Conservation (phyloP, 2,329 filamentous ascomycete species). For the Cucurbitaria berberidis region DNA sequence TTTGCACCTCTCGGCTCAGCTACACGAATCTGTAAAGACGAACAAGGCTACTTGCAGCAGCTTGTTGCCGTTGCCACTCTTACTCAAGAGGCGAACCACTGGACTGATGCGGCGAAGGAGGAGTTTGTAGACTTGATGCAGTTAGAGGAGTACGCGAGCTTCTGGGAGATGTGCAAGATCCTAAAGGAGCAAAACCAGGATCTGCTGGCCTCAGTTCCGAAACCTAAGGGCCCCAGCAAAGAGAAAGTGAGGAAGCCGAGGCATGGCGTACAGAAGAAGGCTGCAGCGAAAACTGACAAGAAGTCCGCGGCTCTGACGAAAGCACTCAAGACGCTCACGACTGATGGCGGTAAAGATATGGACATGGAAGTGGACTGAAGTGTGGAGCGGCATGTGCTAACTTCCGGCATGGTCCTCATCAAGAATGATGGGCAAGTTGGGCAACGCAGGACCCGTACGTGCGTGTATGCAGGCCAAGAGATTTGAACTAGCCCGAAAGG, state of each 20-base stretch:
- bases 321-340: neutral
- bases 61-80: conserved; percentile 1
- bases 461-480: neutral
- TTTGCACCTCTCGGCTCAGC: neutral
- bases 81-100: neutral
- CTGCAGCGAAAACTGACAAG: neutral
- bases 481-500: neutral
- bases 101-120: neutral
- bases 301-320: neutral
- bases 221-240: neutral
- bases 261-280: neutral
- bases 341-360: neutral
- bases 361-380: neutral
- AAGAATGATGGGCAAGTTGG: no score
- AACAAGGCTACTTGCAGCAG: conserved; percentile 6
- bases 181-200: neutral
- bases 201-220: neutral
- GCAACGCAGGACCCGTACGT: neutral
- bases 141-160: conserved; percentile 1
- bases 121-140: neutral
- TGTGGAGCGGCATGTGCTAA: neutral
- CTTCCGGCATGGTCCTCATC: neutral
- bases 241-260: neutral
- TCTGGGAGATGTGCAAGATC: conserved; percentile 1
- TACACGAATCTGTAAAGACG: conserved; percentile 6